Evolutionary conservation across 75 land plant genomes (phyloP), one percentile per base, ranked within the genome.

Genomic region (Selaginella tamariscina): DNA sequence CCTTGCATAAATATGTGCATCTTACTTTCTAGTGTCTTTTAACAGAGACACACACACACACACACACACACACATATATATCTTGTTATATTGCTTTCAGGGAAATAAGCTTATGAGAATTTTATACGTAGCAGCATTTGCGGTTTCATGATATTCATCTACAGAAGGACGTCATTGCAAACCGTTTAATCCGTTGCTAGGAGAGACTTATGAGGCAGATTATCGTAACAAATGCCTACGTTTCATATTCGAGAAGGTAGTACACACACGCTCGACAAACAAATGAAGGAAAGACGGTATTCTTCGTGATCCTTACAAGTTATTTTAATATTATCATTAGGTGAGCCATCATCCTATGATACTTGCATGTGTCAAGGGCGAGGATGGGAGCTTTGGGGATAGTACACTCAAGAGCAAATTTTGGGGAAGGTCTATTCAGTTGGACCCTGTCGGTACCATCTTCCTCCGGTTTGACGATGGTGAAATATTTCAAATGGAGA

Each of bases 201-300:
- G 92, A 27, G 92, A 88, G 68, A 88, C 92, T 24, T 88, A 83
- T 74, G 92, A 88, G 68, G 92, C 92, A 70, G 92, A 88, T 65
- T 88, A 64, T 65, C 92, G 86, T 32, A 88, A 88, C 15, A 83
- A 76, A 69, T 86, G 92, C 18, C 22, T 88, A n/a, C 86, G 92
- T 30, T 88, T 88, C 73, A 81, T 88, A 70, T 85, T 88, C 21
- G 92, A 88, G 71, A 88, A 88, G 92, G 92, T 88, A 39, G n/a
- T n/a, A n/a, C n/a, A n/a, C n/a, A n/a, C n/a, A n/a, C n/a, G n/a
- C n/a, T n/a, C n/a, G n/a, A n/a, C n/a, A n/a, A n/a, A n/a, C n/a
- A n/a, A n/a, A n/a, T n/a, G n/a, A n/a, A n/a, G n/a, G n/a, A 39
- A 39, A 15, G 11, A 39, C 15, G 49, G 15, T 5, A 5, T 39